These are phyloP conservation scores for Diaporthe batatas DNA, from an alignment of 2,329 filamentous ascomycete genomes.

Conservation along the genomic window DNA sequence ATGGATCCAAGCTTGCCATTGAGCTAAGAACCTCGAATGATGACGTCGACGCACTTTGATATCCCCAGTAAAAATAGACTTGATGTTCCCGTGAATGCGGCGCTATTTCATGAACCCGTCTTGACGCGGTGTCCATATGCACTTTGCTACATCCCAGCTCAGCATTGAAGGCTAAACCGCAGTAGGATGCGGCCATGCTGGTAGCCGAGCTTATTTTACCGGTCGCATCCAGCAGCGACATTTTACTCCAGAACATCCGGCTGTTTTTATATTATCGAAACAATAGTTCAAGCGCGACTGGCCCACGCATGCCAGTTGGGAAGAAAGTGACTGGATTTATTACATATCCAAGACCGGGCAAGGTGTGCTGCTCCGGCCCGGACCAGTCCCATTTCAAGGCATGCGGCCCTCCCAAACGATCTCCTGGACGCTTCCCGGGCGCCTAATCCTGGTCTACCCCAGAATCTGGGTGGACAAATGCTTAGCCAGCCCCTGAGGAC, in stretches of 20 bases:
- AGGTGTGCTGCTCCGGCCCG: neutral
- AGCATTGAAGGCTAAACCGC: neutral
- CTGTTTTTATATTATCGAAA: slow-evolving; percentile 16
- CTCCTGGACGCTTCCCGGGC: slow-evolving; percentile 1
- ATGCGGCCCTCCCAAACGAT: neutral
- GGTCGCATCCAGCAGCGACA: neutral
- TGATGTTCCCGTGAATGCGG: neutral
- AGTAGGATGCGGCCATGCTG: slow-evolving; percentile 3
- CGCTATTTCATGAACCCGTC: slow-evolving; percentile 16
- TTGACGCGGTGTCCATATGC: neutral
- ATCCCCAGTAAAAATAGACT: neutral
- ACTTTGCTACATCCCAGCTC: slow-evolving; percentile 2
- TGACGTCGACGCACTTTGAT: neutral
- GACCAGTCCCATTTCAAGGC: neutral
- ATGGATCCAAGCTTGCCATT: neutral
- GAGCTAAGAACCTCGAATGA: neutral
- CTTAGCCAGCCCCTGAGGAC: slow-evolving; percentile 11
- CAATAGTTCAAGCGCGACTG: neutral
- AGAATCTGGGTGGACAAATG: slow-evolving; percentile 10
- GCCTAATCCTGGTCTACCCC: slow-evolving; percentile 27
- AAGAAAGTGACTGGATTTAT: neutral
- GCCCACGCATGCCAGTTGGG: neutral
- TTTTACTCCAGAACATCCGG: neutral
- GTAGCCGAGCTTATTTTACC: slow-evolving; percentile 17
- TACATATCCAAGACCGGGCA: neutral